A percentile compares a stretch with the other conserved stretches of the same genome.
phyloP scores from a whole-genome alignment of 768 basidiomycete genomes.

The Tricholomella constricta region DNA sequence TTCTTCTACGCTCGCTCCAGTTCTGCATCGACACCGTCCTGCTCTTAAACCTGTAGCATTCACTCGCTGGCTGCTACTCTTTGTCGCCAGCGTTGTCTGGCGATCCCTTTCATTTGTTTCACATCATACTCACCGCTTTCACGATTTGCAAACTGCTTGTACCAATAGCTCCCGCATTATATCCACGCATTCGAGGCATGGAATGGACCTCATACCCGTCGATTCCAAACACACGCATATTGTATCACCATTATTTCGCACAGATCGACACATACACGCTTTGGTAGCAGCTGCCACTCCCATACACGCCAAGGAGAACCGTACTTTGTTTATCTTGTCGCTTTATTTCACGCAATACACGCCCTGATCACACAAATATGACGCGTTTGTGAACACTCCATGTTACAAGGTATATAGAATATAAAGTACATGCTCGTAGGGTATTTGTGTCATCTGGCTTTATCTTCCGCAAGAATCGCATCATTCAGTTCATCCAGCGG shows the following conservation, averaged over 20 bases:
- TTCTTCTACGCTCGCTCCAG: background rate
- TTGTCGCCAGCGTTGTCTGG: too few species aligned
- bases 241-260: slow-evolving; percentile 1
- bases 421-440: slow-evolving; percentile 10
- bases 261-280: slow-evolving; percentile 11
- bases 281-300: background rate
- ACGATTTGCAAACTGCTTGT: background rate
- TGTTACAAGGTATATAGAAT: slow-evolving; percentile 9
- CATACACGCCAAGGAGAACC: slow-evolving; percentile 17
- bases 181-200: slow-evolving; percentile 1
- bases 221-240: background rate
- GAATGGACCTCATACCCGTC: slow-evolving; percentile 7
- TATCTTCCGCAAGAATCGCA: slow-evolving; percentile 69
- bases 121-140: background rate
- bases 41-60: background rate
- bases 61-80: background rate
- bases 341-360: slow-evolving; percentile 14
- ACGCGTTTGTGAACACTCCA: slow-evolving; percentile 7
- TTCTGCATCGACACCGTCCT: background rate
- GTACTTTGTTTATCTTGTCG: background rate
- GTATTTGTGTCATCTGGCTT: slow-evolving; percentile 33
- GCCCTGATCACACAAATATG: slow-evolving; percentile 9
- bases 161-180: slow-evolving; percentile 1
- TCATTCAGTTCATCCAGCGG: slow-evolving; percentile 95
- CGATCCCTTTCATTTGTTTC: too few species aligned